Percentiles rank a stretch among this genome's conserved stretches.
phyloP scores from a whole-genome alignment of 768 basidiomycete genomes.

The Imleria badia region DNA sequence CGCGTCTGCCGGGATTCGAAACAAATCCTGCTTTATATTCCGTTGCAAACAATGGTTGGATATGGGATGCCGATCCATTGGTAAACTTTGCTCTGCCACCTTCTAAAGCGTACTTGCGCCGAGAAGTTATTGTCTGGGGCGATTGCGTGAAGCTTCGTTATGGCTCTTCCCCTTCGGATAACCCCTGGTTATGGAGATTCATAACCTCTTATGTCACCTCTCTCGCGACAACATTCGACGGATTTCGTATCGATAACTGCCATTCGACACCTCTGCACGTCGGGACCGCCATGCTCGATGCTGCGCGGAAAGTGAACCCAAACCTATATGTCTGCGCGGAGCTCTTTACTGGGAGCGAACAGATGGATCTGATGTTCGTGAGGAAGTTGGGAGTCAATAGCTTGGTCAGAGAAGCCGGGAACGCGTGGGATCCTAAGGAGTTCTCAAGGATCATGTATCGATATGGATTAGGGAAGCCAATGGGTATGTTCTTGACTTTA shows the following conservation, averaged over 20 bases:
- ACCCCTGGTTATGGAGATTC: conserved; percentile 93
- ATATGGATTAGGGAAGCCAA: conserved; percentile 89
- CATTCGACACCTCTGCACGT: conserved; percentile 96
- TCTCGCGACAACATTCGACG: conserved; percentile 85
- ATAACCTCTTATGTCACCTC: conserved; percentile 82
- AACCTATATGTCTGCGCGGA: conserved; percentile 97
- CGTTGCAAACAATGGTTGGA: conserved; percentile 98
- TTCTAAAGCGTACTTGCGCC: conserved; percentile 92
- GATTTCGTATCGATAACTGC: conserved; percentile 98
- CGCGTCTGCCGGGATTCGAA: conserved; percentile 66
- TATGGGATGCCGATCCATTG: conserved; percentile 94
- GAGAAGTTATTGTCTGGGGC: conserved; percentile 96
- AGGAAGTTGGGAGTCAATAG: conserved; percentile 91
- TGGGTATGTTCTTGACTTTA: conserved; percentile 52
- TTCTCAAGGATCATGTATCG: conserved; percentile 85
- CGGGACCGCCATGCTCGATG: conserved; percentile 94
- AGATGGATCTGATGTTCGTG: conserved; percentile 91
- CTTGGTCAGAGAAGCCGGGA: conserved; percentile 92
- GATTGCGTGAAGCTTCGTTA: conserved; percentile 99
- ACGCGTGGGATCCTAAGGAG: conserved; percentile 87
- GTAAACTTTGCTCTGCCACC: conserved; percentile 90
- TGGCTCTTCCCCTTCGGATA: conserved; percentile 72
- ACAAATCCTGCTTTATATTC: conserved; percentile 59
- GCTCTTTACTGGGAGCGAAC: conserved; percentile 93
- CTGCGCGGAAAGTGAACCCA: conserved; percentile 83